These are phyloP conservation scores for Backusella macrospora DNA, from an alignment of 192 early-diverging fungal species.

Conservation along the genomic window DNA sequence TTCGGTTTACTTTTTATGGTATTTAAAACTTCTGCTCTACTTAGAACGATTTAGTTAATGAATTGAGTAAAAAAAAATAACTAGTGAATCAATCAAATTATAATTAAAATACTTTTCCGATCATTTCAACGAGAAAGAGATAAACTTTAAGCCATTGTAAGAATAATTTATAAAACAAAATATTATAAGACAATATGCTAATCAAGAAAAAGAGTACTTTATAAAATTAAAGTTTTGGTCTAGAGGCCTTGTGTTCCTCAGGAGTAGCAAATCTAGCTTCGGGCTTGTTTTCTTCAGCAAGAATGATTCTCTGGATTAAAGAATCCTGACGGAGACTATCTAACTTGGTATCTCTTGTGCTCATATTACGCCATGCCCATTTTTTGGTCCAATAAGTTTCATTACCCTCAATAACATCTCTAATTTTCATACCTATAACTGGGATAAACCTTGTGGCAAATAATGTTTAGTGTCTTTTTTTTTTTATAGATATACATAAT, in stretches of 20 bases:
- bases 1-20: too few species aligned
- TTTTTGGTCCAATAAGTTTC: slow-evolving; percentile 4
- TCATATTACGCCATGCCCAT: slow-evolving; percentile 15
- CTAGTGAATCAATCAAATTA: too few species aligned
- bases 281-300: slow-evolving; percentile 9
- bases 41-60: too few species aligned
- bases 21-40: too few species aligned
- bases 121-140: too few species aligned
- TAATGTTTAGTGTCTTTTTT: not conserved
- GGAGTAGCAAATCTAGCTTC: slow-evolving; percentile 18
- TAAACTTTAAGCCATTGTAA: too few species aligned
- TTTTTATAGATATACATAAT: not conserved
- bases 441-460: slow-evolving; percentile 41
- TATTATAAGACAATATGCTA: too few species aligned
- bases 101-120: too few species aligned
- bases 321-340: slow-evolving; percentile 18
- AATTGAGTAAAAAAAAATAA: too few species aligned
- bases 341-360: slow-evolving; percentile 6
- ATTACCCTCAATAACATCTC: slow-evolving; percentile 47
- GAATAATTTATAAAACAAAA: too few species aligned
- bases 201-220: too few species aligned
- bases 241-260: slow-evolving; percentile 19
- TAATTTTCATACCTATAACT: slow-evolving; percentile 47
- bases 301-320: not conserved
- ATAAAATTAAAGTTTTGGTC: slow-evolving; percentile 18